Percentiles rank a stretch among this genome's conserved stretches.
Evolutionary conservation across 1,284 basidiomycete species (phyloP).

Genomic region (Fistulina hepatica): DNA sequence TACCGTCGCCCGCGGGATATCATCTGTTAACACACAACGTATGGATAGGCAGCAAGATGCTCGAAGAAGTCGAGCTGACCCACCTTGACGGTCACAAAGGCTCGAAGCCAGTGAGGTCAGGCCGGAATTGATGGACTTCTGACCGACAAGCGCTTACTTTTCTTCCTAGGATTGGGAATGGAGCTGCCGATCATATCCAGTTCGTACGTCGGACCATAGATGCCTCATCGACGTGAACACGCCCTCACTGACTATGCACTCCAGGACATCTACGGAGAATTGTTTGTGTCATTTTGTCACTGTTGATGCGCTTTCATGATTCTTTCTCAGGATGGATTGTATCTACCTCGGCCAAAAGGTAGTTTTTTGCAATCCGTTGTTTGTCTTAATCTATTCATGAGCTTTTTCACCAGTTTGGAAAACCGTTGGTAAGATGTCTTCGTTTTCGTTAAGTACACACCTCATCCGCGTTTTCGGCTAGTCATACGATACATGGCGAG

Average conservation of each 20-base stretch:
- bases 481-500: slow-evolving; percentile 50
- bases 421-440: slow-evolving; percentile 29
- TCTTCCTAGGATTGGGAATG: slow-evolving; percentile 65
- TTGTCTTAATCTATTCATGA: not conserved
- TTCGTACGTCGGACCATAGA: slow-evolving; percentile 47
- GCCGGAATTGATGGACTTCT: not conserved
- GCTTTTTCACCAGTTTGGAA: slow-evolving; percentile 28
- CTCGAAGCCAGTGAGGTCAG: slow-evolving; percentile 58
- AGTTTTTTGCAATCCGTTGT: slow-evolving; percentile 12
- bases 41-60: slow-evolving; percentile 60
- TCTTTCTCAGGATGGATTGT: slow-evolving; percentile 71
- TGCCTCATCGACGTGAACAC: too few relatives aligned
- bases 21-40: not conserved
- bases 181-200: slow-evolving; percentile 83
- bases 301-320: not conserved
- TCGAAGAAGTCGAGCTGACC: slow-evolving; percentile 73
- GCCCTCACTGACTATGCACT: slow-evolving; percentile 4
- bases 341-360: slow-evolving; percentile 91
- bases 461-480: too few relatives aligned
- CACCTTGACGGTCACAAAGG: slow-evolving; percentile 84
- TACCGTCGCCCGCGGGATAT: not conserved
- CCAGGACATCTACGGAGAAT: slow-evolving; percentile 86
- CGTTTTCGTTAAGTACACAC: too few relatives aligned
- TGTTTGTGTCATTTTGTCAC: slow-evolving; percentile 33
- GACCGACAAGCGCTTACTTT: slow-evolving; percentile 3